Conservation (phyloP, 2,329 filamentous ascomycete genomes). For the Xylariaceae sp. region DNA sequence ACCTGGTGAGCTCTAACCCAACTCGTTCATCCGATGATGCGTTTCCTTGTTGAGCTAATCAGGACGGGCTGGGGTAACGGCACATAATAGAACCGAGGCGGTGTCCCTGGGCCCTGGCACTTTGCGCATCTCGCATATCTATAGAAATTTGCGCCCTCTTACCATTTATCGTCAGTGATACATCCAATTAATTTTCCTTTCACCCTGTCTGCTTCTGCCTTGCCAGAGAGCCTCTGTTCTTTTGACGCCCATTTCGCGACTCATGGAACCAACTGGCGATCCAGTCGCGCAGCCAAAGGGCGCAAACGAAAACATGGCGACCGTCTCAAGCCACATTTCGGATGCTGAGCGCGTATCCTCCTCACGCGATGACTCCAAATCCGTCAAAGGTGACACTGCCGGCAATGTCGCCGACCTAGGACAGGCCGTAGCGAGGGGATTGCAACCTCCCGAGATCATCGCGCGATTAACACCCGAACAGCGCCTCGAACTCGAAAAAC, state of each 20-base stretch:
- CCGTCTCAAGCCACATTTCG: slow-evolving; percentile 15
- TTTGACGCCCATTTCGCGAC: background rate
- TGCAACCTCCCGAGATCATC: slow-evolving; percentile 44
- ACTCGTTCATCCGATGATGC: no score
- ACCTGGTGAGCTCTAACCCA: no score
- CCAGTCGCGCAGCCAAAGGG: slow-evolving; percentile 16
- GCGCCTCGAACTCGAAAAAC: slow-evolving; percentile 58
- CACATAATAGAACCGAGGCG: no score
- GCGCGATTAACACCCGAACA: slow-evolving; percentile 58
- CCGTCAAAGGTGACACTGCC: slow-evolving; percentile 21
- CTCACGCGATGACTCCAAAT: slow-evolving; percentile 24
- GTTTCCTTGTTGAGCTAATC: no score
- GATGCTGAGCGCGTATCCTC: slow-evolving; percentile 25
- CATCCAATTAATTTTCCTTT: no score
- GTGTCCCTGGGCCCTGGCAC: no score
- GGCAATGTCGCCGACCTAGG: slow-evolving; percentile 31
- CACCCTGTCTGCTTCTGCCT: no score
- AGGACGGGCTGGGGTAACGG: no score
- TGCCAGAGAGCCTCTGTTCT: background rate
- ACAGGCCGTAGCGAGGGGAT: slow-evolving; percentile 35
- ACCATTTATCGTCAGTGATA: no score
- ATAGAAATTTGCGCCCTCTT: no score
- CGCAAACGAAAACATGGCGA: slow-evolving; percentile 5
- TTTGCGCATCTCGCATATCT: no score
- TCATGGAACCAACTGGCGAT: slow-evolving; percentile 12